phyloP scores from a whole-genome alignment of 176 grass and related monocot genomes.

The Ampelocalamus luodianensis region DNA sequence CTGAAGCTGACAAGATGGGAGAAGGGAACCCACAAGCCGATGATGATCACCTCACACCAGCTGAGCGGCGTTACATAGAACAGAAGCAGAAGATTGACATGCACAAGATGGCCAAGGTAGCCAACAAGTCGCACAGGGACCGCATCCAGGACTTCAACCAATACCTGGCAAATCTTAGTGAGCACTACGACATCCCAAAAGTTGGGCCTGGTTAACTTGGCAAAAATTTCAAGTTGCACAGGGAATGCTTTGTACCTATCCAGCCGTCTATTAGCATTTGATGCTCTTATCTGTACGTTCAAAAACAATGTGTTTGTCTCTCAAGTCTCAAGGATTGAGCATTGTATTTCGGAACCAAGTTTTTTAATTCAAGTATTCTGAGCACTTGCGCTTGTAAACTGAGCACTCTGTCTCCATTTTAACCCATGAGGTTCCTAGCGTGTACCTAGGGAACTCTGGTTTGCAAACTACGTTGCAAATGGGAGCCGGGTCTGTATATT shows the following conservation, averaged over 20 bases:
- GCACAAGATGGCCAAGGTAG: conserved; percentile 69
- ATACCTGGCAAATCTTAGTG: conserved; percentile 84
- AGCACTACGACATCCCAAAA: conserved; percentile 97
- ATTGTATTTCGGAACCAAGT: background rate
- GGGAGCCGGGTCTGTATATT: background rate
- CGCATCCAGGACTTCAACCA: conserved; percentile 89
- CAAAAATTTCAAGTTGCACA: background rate
- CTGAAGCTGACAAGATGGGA: conserved; percentile 53
- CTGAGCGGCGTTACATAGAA: conserved; percentile 77
- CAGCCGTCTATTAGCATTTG: background rate
- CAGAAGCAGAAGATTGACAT: conserved; percentile 77
- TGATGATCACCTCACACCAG: conserved; percentile 73
- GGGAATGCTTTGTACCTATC: background rate
- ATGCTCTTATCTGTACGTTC: background rate
- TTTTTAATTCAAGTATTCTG: background rate
- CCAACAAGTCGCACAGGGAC: conserved; percentile 82
- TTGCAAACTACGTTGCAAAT: background rate
- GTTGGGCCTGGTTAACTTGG: conserved; percentile 81
- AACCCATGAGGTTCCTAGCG: background rate
- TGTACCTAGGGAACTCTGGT: background rate
- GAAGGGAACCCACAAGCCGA: conserved; percentile 44
- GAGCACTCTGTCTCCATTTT: background rate
- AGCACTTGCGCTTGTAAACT: background rate
- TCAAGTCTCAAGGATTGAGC: background rate
- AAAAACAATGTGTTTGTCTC: background rate